Evolutionary conservation across 1,284 basidiomycete species (phyloP), one percentile per base, ranked within the genome.

Genomic region (Lignosus rhinocerotis): DNA sequence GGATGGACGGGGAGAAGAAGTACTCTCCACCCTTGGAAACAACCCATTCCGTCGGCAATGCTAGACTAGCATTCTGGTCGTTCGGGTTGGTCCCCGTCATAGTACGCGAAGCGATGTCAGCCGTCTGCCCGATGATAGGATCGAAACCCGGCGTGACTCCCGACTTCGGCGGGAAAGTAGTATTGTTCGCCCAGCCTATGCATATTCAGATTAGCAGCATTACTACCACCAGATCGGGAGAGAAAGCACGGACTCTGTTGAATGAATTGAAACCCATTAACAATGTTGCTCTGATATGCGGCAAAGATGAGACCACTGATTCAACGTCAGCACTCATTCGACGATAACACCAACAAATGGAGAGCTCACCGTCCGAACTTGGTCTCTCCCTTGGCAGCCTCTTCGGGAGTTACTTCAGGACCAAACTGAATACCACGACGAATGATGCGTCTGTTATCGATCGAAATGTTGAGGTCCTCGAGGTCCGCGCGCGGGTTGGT

Each of bases 201-300:
- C 8, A 21, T 9, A 4, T 42, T 45, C 33, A 3, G 9, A 44
- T 32, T 2, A 32, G 41, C 30, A 17, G n/a, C n/a, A n/a, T 31
- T 34, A 2, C 1, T 14, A 39, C 17, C 25, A 3, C 34, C 30
- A 10, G 30, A 51, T 43, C 43, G 2, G 31, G 14, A 7, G 56
- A 10, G 2, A 60, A 25, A 25, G 25, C 25, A 25, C 67, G 19
- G 36, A 68, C 67, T 64, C 36, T 72, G 59, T 63, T 83, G 81
- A 34, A 81, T 69, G 69, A 82, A 82, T 46, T 75, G 72, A 72
- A 83, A 84, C 1, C 79, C 80, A 30, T 75, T 66, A 6, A 58
- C 65, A 56, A 84, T 75, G 60, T 71, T 75, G 54, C 76, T 78
- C 66, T 82, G 81, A 59, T 82, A 83, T 46, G 73, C 76, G 12